Percentiles rank a stretch among this genome's conserved stretches.
Conservation (phyloP, 2,329 filamentous ascomycete species). For the Alternaria postmessia region DNA sequence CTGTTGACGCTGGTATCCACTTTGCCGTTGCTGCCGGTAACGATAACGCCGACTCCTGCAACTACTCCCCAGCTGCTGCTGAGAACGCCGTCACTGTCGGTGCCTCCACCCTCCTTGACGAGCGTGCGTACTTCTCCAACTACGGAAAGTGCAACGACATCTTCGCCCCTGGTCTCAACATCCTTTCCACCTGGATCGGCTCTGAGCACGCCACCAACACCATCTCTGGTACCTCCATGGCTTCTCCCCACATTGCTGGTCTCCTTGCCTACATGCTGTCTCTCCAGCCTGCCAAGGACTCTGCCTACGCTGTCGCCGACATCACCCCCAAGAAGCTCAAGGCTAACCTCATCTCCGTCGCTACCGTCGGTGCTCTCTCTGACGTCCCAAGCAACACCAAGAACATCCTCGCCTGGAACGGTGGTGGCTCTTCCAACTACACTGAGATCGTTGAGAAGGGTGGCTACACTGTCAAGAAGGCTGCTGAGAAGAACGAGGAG, state of each 20-base stretch:
- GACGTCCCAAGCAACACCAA: constrained; percentile 86
- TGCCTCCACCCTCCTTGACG: constrained; percentile 90
- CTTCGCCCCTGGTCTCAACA: constrained; percentile 96
- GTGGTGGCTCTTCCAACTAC: constrained; percentile 93
- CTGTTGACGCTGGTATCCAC: constrained; percentile 89
- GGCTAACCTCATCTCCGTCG: constrained; percentile 82
- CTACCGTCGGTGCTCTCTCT: constrained; percentile 77
- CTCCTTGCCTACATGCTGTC: constrained; percentile 98
- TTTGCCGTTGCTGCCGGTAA: constrained; percentile 98
- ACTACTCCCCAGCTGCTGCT: constrained; percentile 96
- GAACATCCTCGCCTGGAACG: constrained; percentile 99
- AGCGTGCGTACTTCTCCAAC: constrained; percentile 99
- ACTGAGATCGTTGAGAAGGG: constrained; percentile 78
- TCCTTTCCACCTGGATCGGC: constrained; percentile 98
- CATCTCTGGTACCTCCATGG: constrained; percentile 99
- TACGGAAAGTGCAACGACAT: constrained; percentile 99
- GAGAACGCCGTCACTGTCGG: constrained; percentile 93
- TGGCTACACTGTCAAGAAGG: constrained; percentile 66
- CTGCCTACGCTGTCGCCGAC: constrained; percentile 85
- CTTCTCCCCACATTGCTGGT: constrained; percentile 94
- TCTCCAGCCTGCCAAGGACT: constrained; percentile 88
- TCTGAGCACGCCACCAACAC: constrained; percentile 96
- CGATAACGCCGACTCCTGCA: constrained; percentile 98
- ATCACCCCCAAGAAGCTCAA: constrained; percentile 96
- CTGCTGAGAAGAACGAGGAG: constrained; percentile 28